Evolutionary conservation across 2,329 filamentous ascomycete genomes (phyloP), one percentile per base, ranked within the genome.

Genomic region (Pseudopyrenochaeta lycopersici): DNA sequence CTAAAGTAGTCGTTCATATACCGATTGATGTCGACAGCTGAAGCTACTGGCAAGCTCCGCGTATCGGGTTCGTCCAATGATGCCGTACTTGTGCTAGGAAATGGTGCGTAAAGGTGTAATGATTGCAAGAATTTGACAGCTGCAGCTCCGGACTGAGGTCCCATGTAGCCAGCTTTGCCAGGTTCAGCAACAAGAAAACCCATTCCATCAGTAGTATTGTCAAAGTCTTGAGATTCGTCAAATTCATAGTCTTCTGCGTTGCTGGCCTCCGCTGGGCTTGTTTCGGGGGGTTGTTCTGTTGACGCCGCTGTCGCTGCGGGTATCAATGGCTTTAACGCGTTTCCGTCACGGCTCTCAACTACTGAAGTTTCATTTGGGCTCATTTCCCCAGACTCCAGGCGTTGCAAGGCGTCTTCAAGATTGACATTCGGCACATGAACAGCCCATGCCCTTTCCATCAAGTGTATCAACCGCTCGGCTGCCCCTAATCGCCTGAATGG

Each of bases 91-190:
- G 35, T 49, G 6, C 48, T 35, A 17, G 23, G 30, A 12, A 42
- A 40, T 11, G 41, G 36, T n/a, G 31, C 20, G 9, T 38, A 39
- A 9, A 45, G 38, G 36, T 46, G 44, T 20, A 50, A 49, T 18
- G 49, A 46, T 11, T 58, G 36, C 7, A 52, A 36, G 27, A 56
- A 62, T 29, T 78, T 73, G 14, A 81, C 58, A 52, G 81, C 74
- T 2, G 79, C 79, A 14, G 78, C 79, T 1, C 79, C 79, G 5
- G 78, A 81, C 1, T 77, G 78, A 1, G 79, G 72, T 1, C 80
- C 80, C 7, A 81, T 73, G 60, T 82, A 82, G 4, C 80, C 80
- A 1, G 73, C 72, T 27, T 79, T 75, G 6, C 46, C 46, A n/a
- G 68, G 67, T 23, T 72, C 69, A 4, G 71, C 65, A 0, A 68